Base-by-base conservation (phyloP, 2,329 filamentous ascomycete species). In the Westerdykella ornata region DNA sequence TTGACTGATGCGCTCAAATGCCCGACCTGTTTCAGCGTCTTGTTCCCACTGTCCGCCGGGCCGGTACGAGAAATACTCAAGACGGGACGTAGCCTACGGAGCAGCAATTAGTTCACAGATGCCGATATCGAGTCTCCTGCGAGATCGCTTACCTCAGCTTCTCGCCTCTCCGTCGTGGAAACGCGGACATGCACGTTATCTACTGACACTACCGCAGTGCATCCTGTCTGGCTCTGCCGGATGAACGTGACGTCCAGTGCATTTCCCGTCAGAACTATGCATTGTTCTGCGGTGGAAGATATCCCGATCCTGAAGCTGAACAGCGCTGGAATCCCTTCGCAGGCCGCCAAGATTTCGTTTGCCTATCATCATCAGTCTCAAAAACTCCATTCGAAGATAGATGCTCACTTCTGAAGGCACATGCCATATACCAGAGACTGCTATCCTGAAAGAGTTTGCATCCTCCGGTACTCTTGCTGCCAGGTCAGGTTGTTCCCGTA, bases 241-340 rank as follows among this genome's bases (percentile, higher is more conserved):
- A 65, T 29, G 33, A 65, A 56, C 9, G 67, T 54, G n/a, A 77
- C 53, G 55, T 81, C 77, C 4, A 90, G 73, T 1, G 81, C 76
- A 53, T 85, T 88, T 6, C 83, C 83, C 2, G 73, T 69, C 4
- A 87, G 62, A 30, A 70, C 62, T 39, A 87, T 56, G 13, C 48
- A 48, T 5, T 46, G 39, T 33, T 41, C 45, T 15, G 35, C 17
- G 38, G 73, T 74, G 35, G 72, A 66, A 6, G 64, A 61, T 12
- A 59, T 64, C 45, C 74, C 74, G 37, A 75, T 61, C 1, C 60
- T 46, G 68, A 83, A 85, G 41, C 76, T 68, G 62, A 90, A 81
- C 7, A 94, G 67, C 31, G 75, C 84, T 43, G 80, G 76, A 19
- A 70, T 39, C 4, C 66, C 67, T 47, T 73, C 71, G 37, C 64